Conservation (phyloP, 2,329 filamentous ascomycete genomes). For the Talaromyces albobiverticillius region DNA sequence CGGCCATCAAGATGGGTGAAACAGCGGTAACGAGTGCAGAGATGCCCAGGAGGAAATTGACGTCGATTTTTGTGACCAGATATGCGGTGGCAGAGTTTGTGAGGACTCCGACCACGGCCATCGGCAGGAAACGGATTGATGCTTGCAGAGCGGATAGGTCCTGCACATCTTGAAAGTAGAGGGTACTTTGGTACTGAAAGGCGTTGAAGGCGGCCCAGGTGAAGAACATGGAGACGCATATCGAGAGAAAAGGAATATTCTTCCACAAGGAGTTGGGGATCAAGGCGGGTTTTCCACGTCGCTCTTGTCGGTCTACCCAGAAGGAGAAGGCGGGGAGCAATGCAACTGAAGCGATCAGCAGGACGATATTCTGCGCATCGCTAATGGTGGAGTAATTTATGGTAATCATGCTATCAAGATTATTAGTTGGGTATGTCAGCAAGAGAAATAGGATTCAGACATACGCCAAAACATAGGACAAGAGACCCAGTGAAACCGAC, state of each 20-base stretch:
- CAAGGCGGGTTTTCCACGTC: conserved; percentile 21
- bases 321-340: conserved; percentile 25
- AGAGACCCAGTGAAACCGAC: conserved; percentile 43
- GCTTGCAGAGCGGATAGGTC: conserved; percentile 41
- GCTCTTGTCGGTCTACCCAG: conserved; percentile 24
- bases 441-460: background rate
- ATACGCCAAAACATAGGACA: conserved; percentile 43
- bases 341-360: conserved; percentile 25
- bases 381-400: background rate
- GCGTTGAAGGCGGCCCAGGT: conserved; percentile 29
- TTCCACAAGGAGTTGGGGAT: conserved; percentile 34
- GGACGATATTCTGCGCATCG: conserved; percentile 19
- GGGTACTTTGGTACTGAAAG: conserved; percentile 24
- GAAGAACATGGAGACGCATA: conserved; percentile 32
- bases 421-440: background rate
- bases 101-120: conserved; percentile 33
- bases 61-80: conserved; percentile 44
- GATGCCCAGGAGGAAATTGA: conserved; percentile 40
- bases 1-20: conserved; percentile 45
- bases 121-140: conserved; percentile 46
- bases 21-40: conserved; percentile 32
- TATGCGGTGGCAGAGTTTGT: conserved; percentile 47
- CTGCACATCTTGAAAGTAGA: conserved; percentile 48
- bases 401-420: background rate
- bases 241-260: conserved; percentile 27